These are phyloP conservation scores for Aegilops bicornis DNA, from an alignment of 176 grass and related monocot genomes.

Conservation along the genomic window DNA sequence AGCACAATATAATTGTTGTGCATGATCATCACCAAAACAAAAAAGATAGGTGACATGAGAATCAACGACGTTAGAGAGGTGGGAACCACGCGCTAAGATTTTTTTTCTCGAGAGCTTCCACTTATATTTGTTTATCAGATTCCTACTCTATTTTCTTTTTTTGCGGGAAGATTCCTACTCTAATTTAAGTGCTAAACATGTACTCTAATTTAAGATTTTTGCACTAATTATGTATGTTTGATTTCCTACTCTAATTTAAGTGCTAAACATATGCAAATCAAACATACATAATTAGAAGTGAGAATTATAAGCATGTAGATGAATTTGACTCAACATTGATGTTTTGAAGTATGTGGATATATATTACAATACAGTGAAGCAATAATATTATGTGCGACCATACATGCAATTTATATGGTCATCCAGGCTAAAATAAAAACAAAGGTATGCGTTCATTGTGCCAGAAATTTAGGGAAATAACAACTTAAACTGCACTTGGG, in stretches of 20 bases:
- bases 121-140: not conserved
- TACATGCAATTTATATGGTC: not conserved
- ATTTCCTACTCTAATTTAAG: not conserved
- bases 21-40: not conserved
- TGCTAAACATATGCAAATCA: not conserved
- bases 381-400: not conserved
- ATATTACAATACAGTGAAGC: not conserved
- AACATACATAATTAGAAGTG: not conserved
- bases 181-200: not conserved
- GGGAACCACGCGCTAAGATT: not conserved
- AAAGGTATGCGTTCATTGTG: not conserved
- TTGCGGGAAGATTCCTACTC: no score
- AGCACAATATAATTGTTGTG: not conserved
- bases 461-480: no score
- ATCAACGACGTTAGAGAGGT: not conserved
- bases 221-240: no score
- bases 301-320: no score
- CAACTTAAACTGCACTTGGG: no score
- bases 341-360: not conserved
- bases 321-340: no score
- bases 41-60: not conserved
- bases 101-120: not conserved
- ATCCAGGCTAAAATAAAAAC: not conserved
- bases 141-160: not conserved
- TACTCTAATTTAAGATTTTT: not conserved